Evolutionary conservation across 1,139 yeast species (phyloP).

Genomic region (Suhomyces bolitotheri): DNA sequence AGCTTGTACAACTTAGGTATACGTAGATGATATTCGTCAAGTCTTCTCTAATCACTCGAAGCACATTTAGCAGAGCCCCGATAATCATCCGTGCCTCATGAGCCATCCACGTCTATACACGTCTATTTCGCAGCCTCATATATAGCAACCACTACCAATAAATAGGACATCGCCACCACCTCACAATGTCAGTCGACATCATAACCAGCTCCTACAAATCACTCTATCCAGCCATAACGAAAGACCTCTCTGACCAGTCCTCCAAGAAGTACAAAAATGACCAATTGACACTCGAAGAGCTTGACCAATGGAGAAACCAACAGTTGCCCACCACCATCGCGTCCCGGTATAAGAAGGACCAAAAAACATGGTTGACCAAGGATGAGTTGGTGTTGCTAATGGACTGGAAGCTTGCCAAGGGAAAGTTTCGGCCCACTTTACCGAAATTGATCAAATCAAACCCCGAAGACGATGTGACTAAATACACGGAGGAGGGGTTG

Average conservation of each 20-base stretch:
- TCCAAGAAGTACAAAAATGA: slow-evolving; percentile 22
- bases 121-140: too few species aligned
- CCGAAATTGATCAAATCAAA: slow-evolving; percentile 45
- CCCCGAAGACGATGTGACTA: slow-evolving; percentile 27
- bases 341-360: slow-evolving; percentile 19
- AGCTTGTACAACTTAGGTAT: too few species aligned
- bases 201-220: slow-evolving; percentile 11
- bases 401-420: slow-evolving; percentile 55
- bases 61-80: too few species aligned
- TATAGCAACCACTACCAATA: too few species aligned
- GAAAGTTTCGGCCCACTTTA: slow-evolving; percentile 47
- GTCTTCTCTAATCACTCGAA: too few species aligned
- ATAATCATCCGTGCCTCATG: too few species aligned
- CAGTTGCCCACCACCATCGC: slow-evolving; percentile 29
- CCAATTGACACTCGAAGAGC: slow-evolving; percentile 29
- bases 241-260: slow-evolving; percentile 20
- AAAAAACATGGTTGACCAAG: slow-evolving; percentile 33
- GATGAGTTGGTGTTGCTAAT: slow-evolving; percentile 41
- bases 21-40: too few species aligned
- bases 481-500: slow-evolving; percentile 33
- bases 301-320: slow-evolving; percentile 38
- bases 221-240: slow-evolving; percentile 19
- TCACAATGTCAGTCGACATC: slow-evolving; percentile 8
- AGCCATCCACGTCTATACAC: too few species aligned
- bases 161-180: too few species aligned